Base-by-base conservation (phyloP, 2,329 filamentous ascomycete genomes). In the Fusarium multiceps region DNA sequence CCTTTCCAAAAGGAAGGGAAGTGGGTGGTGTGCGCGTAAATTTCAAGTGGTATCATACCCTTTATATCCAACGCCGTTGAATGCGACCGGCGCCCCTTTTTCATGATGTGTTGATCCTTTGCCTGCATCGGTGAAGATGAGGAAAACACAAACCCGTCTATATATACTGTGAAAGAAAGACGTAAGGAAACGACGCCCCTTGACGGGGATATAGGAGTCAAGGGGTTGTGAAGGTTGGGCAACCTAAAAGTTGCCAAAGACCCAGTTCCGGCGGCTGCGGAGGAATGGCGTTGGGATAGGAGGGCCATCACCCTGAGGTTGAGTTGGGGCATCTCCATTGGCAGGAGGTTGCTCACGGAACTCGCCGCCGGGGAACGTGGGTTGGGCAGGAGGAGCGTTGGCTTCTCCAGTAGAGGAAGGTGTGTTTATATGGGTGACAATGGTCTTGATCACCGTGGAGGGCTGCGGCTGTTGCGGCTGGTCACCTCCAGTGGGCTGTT, bases 11-110 rank as follows among this genome's bases (percentile, higher is more conserved):
- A 23, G n/a, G 37, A 12, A 25, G 23, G 32, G 12, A 23, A 41
- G 21, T 18, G 28, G 28, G 46, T 23, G 48, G 55, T 47, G 18
- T 32, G 56, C 59, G 34, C 63, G 58, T 23, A 57, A 64, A 66
- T 60, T 60, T 53, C 68, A 72, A 71, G 55, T 74, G 72, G 72
- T 75, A 74, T 74, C 49, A 51, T 42, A 37, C 25, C 34, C 41
- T 55, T 45, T 72, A 55, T 74, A 75, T 75, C 72, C 73, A 75
- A 75, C 73, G 72, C 73, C 73, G 59, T 74, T 64, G 62, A 72
- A 71, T 75, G 72, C 69, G 70, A 57, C 69, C 64, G 69, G 68
- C 63, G 62, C 66, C 63, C 72, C 63, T 61, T 63, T 62, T 56
- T 62, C 37, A 25, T 25, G 45, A 37, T 59, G 51, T 59, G 55